Percentiles rank a stretch among this genome's conserved stretches.
Conservation (phyloP, 257 asterid genomes). For the Salvia splendens region DNA sequence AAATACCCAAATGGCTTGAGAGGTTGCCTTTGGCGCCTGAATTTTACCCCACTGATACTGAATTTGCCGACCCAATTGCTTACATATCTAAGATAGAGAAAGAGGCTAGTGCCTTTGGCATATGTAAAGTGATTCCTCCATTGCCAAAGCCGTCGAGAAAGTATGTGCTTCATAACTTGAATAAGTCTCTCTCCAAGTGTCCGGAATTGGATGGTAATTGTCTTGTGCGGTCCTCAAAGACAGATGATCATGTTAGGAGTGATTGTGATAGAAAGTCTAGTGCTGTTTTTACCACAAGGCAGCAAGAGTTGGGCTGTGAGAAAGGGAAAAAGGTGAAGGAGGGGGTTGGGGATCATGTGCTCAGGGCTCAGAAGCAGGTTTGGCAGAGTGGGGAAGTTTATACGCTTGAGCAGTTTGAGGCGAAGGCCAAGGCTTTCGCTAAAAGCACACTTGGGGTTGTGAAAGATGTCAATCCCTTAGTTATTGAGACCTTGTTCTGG, state of each 20-base stretch:
- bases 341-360: conserved; percentile 37
- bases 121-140: conserved; percentile 96
- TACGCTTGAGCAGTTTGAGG: conserved; percentile 89
- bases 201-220: conserved; percentile 70
- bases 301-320: conserved; percentile 85
- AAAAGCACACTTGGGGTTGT: conserved; percentile 63
- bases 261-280: conserved; percentile 42
- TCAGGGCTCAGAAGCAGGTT: conserved; percentile 70
- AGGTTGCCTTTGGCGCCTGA: conserved; percentile 95
- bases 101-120: conserved; percentile 94
- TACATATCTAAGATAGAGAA: conserved; percentile 94
- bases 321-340: conserved; percentile 58
- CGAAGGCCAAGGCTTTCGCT: conserved; percentile 75
- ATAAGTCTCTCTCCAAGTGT: conserved; percentile 78
- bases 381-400: conserved; percentile 99
- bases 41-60: conserved; percentile 91
- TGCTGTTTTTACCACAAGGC: conserved; percentile 90
- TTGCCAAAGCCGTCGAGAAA: conserved; percentile 87
- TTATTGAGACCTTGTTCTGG: conserved; percentile 89
- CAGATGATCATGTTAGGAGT: conserved; percentile 38
- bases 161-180: conserved; percentile 74
- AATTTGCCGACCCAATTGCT: conserved; percentile 97
- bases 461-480: conserved; percentile 79
- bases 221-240: conserved; percentile 35
- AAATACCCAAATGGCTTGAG: conserved; percentile 86